Conservation (phyloP, 495 filamentous ascomycete genomes). For the Astrothelium subdiscretum region DNA sequence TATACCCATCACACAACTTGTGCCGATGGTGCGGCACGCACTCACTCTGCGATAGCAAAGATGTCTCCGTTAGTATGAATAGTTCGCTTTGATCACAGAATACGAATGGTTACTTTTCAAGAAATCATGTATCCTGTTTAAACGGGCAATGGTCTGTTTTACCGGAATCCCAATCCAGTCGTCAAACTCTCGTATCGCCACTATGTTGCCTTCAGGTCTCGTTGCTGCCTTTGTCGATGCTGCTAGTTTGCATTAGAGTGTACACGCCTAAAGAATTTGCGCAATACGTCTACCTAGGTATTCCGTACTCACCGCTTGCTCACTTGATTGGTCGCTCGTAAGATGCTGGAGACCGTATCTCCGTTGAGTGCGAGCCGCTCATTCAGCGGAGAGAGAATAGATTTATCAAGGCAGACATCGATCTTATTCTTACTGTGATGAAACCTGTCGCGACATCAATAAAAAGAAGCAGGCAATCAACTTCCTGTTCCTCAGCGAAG, state of each 20-base stretch:
- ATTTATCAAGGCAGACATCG: conserved; percentile 47
- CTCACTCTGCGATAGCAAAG: no score
- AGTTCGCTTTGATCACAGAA: no score
- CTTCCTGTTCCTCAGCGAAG: conserved; percentile 42
- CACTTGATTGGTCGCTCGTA: background rate
- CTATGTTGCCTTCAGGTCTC: background rate
- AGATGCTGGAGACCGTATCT: background rate
- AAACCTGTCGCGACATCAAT: conserved; percentile 43
- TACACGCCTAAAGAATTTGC: background rate
- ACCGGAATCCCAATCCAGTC: no score
- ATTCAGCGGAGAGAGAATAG: conserved; percentile 26
- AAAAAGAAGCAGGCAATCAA: conserved; percentile 45
- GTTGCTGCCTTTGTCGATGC: background rate
- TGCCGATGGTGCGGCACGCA: no score
- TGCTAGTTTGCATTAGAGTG: background rate
- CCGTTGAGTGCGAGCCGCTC: background rate
- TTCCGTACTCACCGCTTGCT: background rate
- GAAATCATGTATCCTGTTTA: no score
- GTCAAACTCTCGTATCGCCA: background rate
- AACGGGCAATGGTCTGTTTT: background rate
- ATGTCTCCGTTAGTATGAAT: no score
- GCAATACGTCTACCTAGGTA: no score
- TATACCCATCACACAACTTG: no score
- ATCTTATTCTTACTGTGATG: conserved; percentile 35
- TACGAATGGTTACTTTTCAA: no score